A percentile compares a stretch with the other conserved stretches of the same genome.
Evolutionary conservation across 257 asterid genomes (phyloP).

Genomic region (Plantago elongata): DNA sequence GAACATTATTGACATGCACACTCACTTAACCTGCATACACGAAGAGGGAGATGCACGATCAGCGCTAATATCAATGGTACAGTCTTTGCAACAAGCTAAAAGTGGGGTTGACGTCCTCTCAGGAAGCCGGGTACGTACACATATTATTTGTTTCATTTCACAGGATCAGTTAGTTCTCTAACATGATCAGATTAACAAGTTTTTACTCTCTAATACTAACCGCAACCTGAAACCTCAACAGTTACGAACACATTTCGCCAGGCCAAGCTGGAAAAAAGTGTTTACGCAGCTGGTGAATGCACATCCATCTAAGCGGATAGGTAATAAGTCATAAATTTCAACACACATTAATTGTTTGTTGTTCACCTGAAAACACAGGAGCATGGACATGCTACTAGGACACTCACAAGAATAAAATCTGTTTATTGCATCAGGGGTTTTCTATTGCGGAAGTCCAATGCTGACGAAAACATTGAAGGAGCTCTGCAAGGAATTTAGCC

Average conservation of each 20-base stretch:
- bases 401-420: too few relatives aligned
- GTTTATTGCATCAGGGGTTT: slow-evolving; percentile 52
- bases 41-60: slow-evolving; percentile 98
- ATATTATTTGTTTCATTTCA: not conserved
- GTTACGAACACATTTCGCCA: slow-evolving; percentile 87
- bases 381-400: too few relatives aligned
- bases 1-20: slow-evolving; percentile 88
- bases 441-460: slow-evolving; percentile 80
- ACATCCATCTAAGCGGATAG: slow-evolving; percentile 66
- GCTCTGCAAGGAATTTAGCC: slow-evolving; percentile 65
- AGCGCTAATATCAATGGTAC: slow-evolving; percentile 89
- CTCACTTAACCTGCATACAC: slow-evolving; percentile 80
- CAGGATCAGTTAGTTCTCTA: not conserved
- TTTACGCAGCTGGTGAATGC: slow-evolving; percentile 48
- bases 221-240: slow-evolving; percentile 18
- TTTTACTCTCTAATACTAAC: too few relatives aligned
- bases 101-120: slow-evolving; percentile 88
- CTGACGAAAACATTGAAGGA: slow-evolving; percentile 45
- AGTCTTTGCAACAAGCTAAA: slow-evolving; percentile 85
- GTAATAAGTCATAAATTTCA: slow-evolving; percentile 18
- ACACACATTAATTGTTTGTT: too few relatives aligned
- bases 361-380: too few relatives aligned
- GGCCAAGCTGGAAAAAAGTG: slow-evolving; percentile 88
- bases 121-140: slow-evolving; percentile 66
- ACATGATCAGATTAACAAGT: not conserved